A percentile compares a stretch with the other conserved stretches of the same genome.
Evolutionary conservation across 305 asterid species (phyloP).

Genomic region (Fraxinus ornus): DNA sequence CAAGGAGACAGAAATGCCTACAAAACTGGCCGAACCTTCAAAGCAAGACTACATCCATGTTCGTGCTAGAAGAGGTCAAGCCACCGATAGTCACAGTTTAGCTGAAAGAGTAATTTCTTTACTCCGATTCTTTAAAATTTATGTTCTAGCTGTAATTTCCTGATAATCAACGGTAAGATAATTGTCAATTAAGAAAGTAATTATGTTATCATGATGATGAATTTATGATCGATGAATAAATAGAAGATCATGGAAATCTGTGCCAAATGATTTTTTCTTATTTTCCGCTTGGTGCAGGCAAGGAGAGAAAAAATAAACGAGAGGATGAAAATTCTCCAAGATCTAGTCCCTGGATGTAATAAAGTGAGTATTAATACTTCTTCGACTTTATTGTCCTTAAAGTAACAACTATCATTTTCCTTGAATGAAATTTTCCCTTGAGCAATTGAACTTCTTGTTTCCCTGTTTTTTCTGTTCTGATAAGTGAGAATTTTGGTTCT

Average conservation of each 20-base stretch:
- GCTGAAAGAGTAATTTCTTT: slow-evolving; percentile 80
- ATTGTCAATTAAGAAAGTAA: not conserved
- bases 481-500: not conserved
- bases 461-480: slow-evolving; percentile 9
- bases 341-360: slow-evolving; percentile 92
- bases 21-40: slow-evolving; percentile 58
- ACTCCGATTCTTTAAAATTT: slow-evolving; percentile 1
- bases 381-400: not conserved
- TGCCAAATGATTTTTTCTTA: slow-evolving; percentile 9
- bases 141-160: not conserved
- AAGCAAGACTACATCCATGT: slow-evolving; percentile 89
- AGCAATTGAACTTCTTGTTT: not conserved
- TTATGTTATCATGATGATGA: not conserved
- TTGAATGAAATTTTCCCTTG: not conserved
- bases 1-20: slow-evolving; percentile 50
- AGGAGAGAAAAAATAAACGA: slow-evolving; percentile 93
- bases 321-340: slow-evolving; percentile 94
- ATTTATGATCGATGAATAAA: slow-evolving; percentile 10
- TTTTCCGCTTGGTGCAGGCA: slow-evolving; percentile 58
- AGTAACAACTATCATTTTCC: slow-evolving; percentile 2
- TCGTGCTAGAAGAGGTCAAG: slow-evolving; percentile 98
- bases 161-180: not conserved
- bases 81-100: slow-evolving; percentile 90
- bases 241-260: not conserved
- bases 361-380: slow-evolving; percentile 50